Percentiles rank a stretch among this genome's conserved stretches.
Evolutionary conservation across 2,329 filamentous ascomycete genomes (phyloP).

Genomic region (Alternaria triticimaculans): DNA sequence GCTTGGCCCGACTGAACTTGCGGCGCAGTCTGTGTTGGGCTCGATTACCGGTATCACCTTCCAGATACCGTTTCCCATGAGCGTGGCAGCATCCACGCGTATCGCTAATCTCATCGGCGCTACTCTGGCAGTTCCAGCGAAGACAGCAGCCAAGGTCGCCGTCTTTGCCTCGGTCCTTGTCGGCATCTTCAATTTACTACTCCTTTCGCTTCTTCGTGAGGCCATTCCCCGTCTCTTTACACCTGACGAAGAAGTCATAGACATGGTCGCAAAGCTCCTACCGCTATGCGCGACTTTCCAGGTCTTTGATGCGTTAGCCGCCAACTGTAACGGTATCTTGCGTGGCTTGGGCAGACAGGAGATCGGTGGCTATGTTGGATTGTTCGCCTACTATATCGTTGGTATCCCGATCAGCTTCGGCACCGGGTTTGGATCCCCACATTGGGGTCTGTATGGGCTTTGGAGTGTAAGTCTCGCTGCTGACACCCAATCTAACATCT

Average conservation of each 20-base stretch:
- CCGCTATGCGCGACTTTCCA: slow-evolving; percentile 89
- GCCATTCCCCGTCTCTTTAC: slow-evolving; percentile 80
- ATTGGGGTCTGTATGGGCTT: slow-evolving; percentile 79
- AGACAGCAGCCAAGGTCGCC: slow-evolving; percentile 78
- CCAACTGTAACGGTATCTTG: slow-evolving; percentile 82
- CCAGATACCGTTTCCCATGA: slow-evolving; percentile 90
- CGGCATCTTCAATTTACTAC: slow-evolving; percentile 77
- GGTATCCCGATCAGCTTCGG: slow-evolving; percentile 84
- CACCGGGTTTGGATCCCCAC: slow-evolving; percentile 75
- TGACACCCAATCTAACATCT: background rate
- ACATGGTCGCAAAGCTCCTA: slow-evolving; percentile 71
- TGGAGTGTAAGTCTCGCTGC: slow-evolving; percentile 62
- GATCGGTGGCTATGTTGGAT: slow-evolving; percentile 86
- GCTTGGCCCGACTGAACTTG: slow-evolving; percentile 79
- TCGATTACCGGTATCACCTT: slow-evolving; percentile 82
- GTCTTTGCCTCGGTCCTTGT: slow-evolving; percentile 71
- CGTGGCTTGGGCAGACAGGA: slow-evolving; percentile 87
- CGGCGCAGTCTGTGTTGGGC: slow-evolving; percentile 84
- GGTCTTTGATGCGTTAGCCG: slow-evolving; percentile 81
- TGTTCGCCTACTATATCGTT: slow-evolving; percentile 85
- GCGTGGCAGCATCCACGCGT: slow-evolving; percentile 85
- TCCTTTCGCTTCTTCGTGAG: slow-evolving; percentile 73
- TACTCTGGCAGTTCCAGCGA: slow-evolving; percentile 79
- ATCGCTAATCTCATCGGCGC: slow-evolving; percentile 93
- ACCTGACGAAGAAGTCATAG: slow-evolving; percentile 68